These are phyloP conservation scores for Hemerocallis citrina DNA, from an alignment of 106 monocot species.

Conservation along the genomic window DNA sequence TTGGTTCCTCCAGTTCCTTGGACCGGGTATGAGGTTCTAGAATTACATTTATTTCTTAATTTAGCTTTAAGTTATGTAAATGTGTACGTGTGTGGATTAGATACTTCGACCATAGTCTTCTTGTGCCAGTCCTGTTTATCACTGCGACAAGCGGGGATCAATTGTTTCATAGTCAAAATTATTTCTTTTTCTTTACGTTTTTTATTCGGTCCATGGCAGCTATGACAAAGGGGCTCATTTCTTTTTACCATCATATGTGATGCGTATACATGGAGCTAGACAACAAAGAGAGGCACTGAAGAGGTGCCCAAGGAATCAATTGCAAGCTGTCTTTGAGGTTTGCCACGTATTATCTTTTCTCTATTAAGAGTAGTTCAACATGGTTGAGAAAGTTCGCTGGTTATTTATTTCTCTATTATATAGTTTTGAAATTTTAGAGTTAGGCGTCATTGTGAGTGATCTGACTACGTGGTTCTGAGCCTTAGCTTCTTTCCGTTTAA, in stretches of 20 bases:
- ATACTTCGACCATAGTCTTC: background rate
- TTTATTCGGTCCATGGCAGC: conserved; percentile 28
- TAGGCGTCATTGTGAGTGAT: background rate
- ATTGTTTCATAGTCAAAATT: background rate
- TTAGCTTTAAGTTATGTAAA: background rate
- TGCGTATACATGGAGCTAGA: conserved; percentile 86
- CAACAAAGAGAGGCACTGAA: conserved; percentile 82
- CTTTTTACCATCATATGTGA: conserved; percentile 81
- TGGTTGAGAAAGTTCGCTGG: background rate
- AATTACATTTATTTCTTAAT: background rate
- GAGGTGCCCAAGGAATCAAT: conserved; percentile 58
- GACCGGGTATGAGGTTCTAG: conserved; percentile 59
- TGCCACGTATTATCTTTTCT: conserved; percentile 8
- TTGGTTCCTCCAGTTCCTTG: conserved; percentile 81
- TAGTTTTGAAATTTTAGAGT: background rate
- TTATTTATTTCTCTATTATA: too few species aligned
- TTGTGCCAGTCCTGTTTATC: background rate
- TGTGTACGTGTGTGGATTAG: background rate
- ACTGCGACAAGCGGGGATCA: background rate
- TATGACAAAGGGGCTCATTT: conserved; percentile 92
- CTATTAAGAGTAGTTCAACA: background rate
- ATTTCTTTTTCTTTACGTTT: background rate
- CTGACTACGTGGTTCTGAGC: background rate
- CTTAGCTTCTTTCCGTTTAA: background rate
- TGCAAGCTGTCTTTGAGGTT: conserved; percentile 82